phyloP scores from a whole-genome alignment of 495 filamentous ascomycete species.

The Neurospora sp. region DNA sequence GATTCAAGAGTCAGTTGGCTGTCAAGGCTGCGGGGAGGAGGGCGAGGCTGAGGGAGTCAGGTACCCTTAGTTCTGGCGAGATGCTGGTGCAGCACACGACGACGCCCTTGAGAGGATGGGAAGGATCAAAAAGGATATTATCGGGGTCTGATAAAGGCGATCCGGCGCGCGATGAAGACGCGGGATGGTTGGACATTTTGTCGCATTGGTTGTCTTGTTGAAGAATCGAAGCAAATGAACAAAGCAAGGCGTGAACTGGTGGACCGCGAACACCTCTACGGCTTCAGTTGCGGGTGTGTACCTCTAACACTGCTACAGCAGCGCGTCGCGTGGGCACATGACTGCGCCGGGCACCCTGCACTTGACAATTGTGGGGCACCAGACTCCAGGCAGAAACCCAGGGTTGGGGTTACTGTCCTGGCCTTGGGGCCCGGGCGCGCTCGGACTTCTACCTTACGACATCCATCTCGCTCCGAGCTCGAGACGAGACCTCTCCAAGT shows the following conservation, averaged over 20 bases:
- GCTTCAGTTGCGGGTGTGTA: neutral
- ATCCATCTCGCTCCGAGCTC: neutral
- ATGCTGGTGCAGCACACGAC: conserved; percentile 91
- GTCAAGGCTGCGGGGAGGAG: conserved; percentile 7
- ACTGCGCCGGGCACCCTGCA: neutral
- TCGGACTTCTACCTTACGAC: neutral
- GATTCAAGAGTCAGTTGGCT: neutral
- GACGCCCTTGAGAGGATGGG: conserved; percentile 66
- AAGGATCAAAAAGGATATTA: conserved; percentile 25
- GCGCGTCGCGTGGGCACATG: neutral
- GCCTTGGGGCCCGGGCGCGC: neutral
- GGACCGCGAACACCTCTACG: neutral
- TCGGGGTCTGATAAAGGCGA: conserved; percentile 3
- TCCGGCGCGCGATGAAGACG: neutral
- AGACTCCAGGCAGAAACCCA: neutral
- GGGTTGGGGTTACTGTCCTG: neutral
- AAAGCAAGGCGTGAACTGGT: neutral
- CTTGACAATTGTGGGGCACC: neutral
- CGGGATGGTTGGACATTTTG: neutral
- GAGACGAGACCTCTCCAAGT: too few relatives aligned
- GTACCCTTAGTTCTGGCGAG: conserved; percentile 67
- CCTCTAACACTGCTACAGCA: neutral
- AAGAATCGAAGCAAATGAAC: neutral
- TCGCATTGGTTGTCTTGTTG: neutral
- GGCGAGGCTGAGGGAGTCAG: conserved; percentile 16